phyloP scores from a whole-genome alignment of 2,329 filamentous ascomycete genomes.

The Hirsutella thompsonii region DNA sequence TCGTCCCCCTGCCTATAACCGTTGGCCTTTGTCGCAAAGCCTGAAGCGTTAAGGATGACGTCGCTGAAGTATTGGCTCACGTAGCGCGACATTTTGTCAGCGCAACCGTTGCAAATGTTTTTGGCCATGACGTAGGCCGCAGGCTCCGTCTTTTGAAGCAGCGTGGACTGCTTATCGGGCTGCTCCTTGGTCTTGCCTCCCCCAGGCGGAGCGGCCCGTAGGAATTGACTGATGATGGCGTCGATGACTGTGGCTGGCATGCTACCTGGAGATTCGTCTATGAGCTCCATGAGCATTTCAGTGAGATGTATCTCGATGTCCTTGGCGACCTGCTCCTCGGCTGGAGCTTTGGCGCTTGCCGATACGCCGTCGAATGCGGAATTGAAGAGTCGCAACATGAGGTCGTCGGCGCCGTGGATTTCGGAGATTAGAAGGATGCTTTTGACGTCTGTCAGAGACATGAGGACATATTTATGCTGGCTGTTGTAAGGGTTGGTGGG shows the following conservation, averaged over 20 bases:
- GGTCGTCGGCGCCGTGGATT: slow-evolving; percentile 65
- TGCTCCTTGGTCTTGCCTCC: slow-evolving; percentile 48
- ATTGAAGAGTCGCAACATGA: slow-evolving; percentile 73
- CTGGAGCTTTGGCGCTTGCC: slow-evolving; percentile 57
- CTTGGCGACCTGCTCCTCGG: slow-evolving; percentile 75
- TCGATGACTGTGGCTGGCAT: slow-evolving; percentile 78
- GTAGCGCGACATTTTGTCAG: slow-evolving; percentile 89
- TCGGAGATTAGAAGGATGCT: slow-evolving; percentile 88
- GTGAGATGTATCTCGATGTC: slow-evolving; percentile 92
- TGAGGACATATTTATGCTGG: slow-evolving; percentile 84
- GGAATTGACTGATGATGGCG: slow-evolving; percentile 87
- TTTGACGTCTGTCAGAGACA: slow-evolving; percentile 83
- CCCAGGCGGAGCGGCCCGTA: slow-evolving; percentile 67
- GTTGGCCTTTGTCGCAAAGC: slow-evolving; percentile 39
- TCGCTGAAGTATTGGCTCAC: slow-evolving; percentile 96
- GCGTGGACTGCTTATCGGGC: slow-evolving; percentile 68
- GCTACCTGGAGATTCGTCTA: slow-evolving; percentile 65
- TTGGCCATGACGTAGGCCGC: slow-evolving; percentile 95
- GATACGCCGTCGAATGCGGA: slow-evolving; percentile 88
- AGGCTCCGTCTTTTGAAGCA: slow-evolving; percentile 78
- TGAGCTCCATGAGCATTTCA: slow-evolving; percentile 67
- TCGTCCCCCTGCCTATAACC: slow-evolving; percentile 47
- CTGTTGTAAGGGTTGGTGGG: slow-evolving; percentile 82
- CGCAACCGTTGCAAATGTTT: slow-evolving; percentile 76
- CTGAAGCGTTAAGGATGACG: slow-evolving; percentile 80